Evolutionary conservation across 441 rosid genomes (phyloP).

Genomic region (Omphalea diandra): DNA sequence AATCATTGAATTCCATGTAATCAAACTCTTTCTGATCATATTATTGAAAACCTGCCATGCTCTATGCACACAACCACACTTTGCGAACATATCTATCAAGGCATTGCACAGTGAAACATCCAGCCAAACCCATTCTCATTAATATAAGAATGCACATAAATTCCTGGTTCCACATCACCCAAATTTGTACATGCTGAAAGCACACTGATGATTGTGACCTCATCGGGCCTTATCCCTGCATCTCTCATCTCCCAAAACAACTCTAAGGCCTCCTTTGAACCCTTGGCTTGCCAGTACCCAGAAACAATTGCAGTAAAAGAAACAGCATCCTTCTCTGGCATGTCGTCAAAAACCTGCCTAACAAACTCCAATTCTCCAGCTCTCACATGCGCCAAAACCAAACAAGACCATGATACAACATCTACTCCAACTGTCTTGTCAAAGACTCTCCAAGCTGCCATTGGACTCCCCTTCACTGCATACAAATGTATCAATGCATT

Average conservation of each 20-base stretch:
- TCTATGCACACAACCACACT: constrained; percentile 25
- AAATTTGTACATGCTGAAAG: constrained; percentile 26
- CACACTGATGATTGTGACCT: constrained; percentile 26
- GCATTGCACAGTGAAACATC: constrained; percentile 31
- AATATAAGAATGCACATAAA: constrained; percentile 21
- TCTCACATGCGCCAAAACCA: constrained; percentile 22
- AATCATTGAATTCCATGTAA: constrained; percentile 31
- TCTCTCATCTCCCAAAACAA: constrained; percentile 22
- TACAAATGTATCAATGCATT: constrained; percentile 28
- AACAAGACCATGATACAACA: constrained; percentile 27
- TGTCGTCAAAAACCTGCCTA: constrained; percentile 21
- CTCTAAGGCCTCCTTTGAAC: constrained; percentile 23
- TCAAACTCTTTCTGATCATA: constrained; percentile 24
- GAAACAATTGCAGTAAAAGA: constrained; percentile 30
- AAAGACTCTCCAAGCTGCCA: constrained; percentile 26
- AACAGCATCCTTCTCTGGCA: constrained; percentile 32
- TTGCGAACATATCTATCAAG: constrained; percentile 24
- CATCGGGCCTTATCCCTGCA: constrained; percentile 22
- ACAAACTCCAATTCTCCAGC: constrained; percentile 26
- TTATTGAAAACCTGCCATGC: constrained; percentile 27
- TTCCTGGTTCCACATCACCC: constrained; percentile 21
- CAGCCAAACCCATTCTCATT: constrained; percentile 27
- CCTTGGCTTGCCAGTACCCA: constrained; percentile 19
- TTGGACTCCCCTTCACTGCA: constrained; percentile 17
- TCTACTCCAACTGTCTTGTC: constrained; percentile 23